Base-by-base conservation (phyloP, 129 eudicot species). In the Pittosporum tobira region DNA sequence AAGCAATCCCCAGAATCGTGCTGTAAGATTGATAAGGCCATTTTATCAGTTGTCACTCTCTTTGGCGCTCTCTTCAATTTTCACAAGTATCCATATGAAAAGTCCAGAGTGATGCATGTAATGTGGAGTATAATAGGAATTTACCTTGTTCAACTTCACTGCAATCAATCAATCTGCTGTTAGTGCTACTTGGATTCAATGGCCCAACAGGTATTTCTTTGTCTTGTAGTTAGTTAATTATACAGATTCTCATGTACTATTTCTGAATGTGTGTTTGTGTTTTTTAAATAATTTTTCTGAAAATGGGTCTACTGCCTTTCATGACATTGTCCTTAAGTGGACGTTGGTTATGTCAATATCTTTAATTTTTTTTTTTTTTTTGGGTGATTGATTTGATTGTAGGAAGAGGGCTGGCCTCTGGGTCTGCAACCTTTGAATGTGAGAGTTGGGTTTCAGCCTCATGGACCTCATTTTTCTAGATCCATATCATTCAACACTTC, bases 331-430 rank as follows among this genome's bases (percentile, higher is more conserved):
- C n/a, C 11, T 11, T 64, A 21, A 25, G 13, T 6, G 16, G 20
- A 9, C 4, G 24, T 31, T 28, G 29, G 42, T 16, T 19, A 8
- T 5, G 6, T 8, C 38, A 8, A 34, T 11, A 16, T 27, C 22
- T 53, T 6, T 53, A 24, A 13, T 2, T 2, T 5, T 22, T 48
- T 27, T 12, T 5, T 36, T 48, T 59, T 22, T n/a, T n/a, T n/a
- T n/a, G n/a, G n/a, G 15, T 66, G 62, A 63, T 19, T 71, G 69
- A 61, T 69, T 62, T 76, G 66, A 76, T 43, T 62, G 62, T 73
- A 84, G 88, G 88, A 84, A 77, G 88, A 84, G 65, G 94, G 88
- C 22, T 84, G 94, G 94, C 94, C 94, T 29, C 69, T 81, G 66
- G 83, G 94, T 34, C 68, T 84, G 67, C 94, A 75, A 63, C 88